Evolutionary conservation across 1,284 basidiomycete species (phyloP).

Genomic region (Cutaneotrichosporon cavernicola): DNA sequence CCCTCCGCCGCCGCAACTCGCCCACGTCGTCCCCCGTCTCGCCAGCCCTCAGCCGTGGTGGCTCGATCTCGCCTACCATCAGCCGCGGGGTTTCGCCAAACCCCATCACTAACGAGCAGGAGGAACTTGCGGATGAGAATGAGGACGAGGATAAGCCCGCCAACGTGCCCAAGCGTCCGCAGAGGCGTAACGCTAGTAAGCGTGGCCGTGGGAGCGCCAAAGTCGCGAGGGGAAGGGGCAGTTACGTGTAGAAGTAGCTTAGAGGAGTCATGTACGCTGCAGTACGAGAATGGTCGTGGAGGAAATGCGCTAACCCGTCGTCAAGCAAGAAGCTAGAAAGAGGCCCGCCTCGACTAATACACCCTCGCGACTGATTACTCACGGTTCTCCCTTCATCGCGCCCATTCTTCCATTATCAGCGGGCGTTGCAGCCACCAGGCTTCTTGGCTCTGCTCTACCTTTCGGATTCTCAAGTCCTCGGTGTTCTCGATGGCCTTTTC

Average conservation of each 20-base stretch:
- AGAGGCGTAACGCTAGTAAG: not conserved
- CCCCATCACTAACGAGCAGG: not conserved
- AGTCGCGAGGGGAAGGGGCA: not conserved
- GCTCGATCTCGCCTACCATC: not conserved
- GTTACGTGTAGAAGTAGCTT: not conserved
- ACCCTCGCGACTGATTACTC: no score
- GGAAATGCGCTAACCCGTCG: no score
- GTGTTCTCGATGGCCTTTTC: no score
- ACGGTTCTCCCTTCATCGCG: no score
- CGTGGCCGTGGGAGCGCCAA: not conserved
- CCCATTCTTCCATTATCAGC: no score
- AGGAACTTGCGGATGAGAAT: constrained; percentile 5
- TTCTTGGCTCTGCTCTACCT: no score
- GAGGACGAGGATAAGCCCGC: not conserved
- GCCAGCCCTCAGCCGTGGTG: not conserved
- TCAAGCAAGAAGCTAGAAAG: no score
- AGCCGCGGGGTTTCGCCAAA: not conserved
- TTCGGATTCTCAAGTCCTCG: no score
- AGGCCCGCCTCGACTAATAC: no score
- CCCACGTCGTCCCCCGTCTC: not conserved
- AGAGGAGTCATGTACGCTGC: not conserved
- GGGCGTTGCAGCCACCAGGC: no score
- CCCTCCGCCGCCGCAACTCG: not conserved
- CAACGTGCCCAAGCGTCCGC: not conserved
- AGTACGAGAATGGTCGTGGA: not conserved